These are phyloP conservation scores for Pleurotus sapidus DNA, from an alignment of 768 basidiomycete genomes.

Conservation along the genomic window DNA sequence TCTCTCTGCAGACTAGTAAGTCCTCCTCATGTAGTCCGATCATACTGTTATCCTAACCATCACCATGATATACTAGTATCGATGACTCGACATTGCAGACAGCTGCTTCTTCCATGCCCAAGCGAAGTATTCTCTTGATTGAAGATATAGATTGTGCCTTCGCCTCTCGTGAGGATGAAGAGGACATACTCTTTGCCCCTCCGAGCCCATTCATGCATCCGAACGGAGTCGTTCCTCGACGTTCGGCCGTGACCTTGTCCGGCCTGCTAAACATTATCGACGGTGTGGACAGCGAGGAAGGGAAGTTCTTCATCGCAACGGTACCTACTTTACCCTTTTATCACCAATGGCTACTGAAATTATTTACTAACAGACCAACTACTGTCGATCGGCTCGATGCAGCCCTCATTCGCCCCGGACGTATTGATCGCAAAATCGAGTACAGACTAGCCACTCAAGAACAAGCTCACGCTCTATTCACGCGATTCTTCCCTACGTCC, in stretches of 20 bases:
- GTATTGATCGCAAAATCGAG: conserved; percentile 52
- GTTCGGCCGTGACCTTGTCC: conserved; percentile 45
- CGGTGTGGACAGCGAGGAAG: conserved; percentile 60
- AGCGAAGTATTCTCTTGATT: conserved; percentile 20
- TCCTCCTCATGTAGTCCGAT: neutral
- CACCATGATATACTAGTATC: conserved; percentile 26
- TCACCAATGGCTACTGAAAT: conserved; percentile 34
- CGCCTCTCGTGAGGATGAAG: conserved; percentile 40
- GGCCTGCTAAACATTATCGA: conserved; percentile 59
- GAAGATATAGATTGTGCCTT: conserved; percentile 38
- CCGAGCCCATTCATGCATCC: neutral
- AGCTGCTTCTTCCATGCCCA: conserved; percentile 44
- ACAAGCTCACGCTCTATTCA: conserved; percentile 47
- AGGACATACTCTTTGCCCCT: conserved; percentile 16
- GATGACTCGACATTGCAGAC: conserved; percentile 47
- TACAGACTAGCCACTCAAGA: conserved; percentile 45
- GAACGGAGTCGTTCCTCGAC: neutral
- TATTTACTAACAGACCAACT: conserved; percentile 39
- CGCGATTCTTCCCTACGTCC: conserved; percentile 39
- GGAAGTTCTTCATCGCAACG: conserved; percentile 66
- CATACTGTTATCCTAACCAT: too few relatives aligned
- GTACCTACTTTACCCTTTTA: conserved; percentile 92
- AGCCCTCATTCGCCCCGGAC: conserved; percentile 53
- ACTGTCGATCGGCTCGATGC: conserved; percentile 52
- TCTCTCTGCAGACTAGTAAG: conserved; percentile 44